Conservation (phyloP, 1,139 yeast species). For the Protomyces lactucae-debilis region DNA sequence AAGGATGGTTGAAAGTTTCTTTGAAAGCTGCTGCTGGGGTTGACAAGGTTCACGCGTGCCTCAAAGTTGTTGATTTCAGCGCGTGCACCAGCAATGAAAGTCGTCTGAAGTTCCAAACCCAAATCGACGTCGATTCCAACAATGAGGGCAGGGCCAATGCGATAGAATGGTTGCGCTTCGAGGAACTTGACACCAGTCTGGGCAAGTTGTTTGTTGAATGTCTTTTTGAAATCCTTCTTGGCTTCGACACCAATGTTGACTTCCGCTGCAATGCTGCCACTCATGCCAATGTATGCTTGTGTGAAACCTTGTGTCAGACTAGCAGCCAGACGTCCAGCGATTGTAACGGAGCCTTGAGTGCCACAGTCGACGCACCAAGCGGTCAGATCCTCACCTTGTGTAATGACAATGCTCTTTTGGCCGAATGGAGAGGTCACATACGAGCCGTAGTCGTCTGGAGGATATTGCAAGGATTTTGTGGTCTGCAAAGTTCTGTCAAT, state of each 20-base stretch:
- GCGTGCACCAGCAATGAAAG: neutral
- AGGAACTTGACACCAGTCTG: neutral
- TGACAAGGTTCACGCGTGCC: neutral
- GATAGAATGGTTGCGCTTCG: neutral
- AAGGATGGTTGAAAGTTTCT: neutral
- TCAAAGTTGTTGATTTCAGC: neutral
- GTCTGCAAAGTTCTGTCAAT: neutral
- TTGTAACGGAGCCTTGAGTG: neutral
- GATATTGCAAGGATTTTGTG: neutral
- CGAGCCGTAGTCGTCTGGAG: neutral
- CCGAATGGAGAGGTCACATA: neutral
- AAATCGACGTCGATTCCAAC: neutral
- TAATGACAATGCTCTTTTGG: neutral
- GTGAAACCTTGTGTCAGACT: neutral
- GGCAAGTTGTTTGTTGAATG: neutral
- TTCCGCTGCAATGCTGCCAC: neutral
- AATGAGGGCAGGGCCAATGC: neutral
- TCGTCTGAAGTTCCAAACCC: neutral
- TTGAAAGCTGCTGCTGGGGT: neutral
- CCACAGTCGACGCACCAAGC: slow-evolving; percentile 2
- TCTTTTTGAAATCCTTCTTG: neutral
- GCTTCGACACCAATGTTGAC: neutral
- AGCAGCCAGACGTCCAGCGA: neutral
- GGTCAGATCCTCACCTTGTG: neutral
- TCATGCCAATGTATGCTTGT: neutral